Evolutionary conservation across 495 filamentous ascomycete genomes (phyloP), one percentile per base, ranked within the genome.

Genomic region (Daldinia decipiens): DNA sequence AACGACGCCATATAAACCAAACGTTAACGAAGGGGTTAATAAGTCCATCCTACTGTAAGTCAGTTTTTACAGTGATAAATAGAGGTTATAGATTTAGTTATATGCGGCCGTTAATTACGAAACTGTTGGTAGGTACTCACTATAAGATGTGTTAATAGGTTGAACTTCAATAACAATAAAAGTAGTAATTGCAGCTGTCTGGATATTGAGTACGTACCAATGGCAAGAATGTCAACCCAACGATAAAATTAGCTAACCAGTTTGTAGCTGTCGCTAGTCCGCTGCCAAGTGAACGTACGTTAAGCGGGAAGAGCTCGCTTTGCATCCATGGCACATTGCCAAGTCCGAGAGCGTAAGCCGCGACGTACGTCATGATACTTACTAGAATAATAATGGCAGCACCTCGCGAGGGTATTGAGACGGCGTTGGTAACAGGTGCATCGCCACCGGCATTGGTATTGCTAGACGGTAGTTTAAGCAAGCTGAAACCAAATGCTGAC

Each of bases 281-380:
- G 32, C 92, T 94, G 5, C 94, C 94, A 1, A 96, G 75, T 0
- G 90, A 91, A 31, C 94, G 91, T 7, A 97, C 92, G 50, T 87
- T 88, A 68, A 97, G 85, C 6, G 93, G 89, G 74, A 98, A 97
- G 15, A 98, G 87, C 81, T 98, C 94, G 69, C 88, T 90, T 77
- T 97, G 93, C 82, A 95, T 93, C 94, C 94, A 98, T 0, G 94
- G 94, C 2, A 98, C 92, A 65, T 93, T 93, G 4, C 94, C 94
- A 3, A 98, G 84, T n/a, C 94, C 94, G 7, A 93, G 82, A 9
- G 94, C 94, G 74, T 95, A 98, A 0, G 88, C 87, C 57, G 91
- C 89, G 1, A 95, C 93, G 76, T 95, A 98, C n/a, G 92, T 57
- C 71, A 91, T 89, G 74, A 97, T 87, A 66, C 89, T 89, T 24